Base-by-base conservation (phyloP, 2,329 filamentous ascomycete genomes). In the Monilinia aucupariae region DNA sequence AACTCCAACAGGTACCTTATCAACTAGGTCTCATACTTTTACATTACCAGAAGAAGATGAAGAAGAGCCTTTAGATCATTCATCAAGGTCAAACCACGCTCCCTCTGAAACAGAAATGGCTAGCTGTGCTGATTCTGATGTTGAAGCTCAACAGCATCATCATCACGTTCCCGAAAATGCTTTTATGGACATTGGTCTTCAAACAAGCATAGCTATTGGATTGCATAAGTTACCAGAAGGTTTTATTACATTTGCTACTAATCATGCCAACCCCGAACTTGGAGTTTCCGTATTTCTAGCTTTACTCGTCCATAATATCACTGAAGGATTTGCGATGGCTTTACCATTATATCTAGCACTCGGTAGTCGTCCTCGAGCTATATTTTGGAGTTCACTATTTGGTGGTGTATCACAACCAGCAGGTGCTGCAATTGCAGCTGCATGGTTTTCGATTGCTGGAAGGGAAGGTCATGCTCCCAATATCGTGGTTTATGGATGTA, bases 291-390 rank as follows among this genome's bases (percentile, higher is more conserved):
- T 99, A 61, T 99, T 99, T 77, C 84, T 97, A 75, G 93, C 94
- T 0, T 83, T 99, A 9, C 96, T 96, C 73, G 93, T 99, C 64
- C 94, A 99, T 81, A 99, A 97, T 77, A 96, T 99, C 71, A 92
- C 91, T 34, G 94, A 99, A 78, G 94, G 94, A 1, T 97, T 97
- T 74, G 91, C 92, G 66, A 89, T 99, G 82, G 91, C 92, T 0
- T 78, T 99, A 0, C 94, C 94, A 0, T 81, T 99, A 0, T 99
- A 96, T 76, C 89, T 99, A 71, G 94, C 94, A 1, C 84, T 97
- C 39, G 84, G 88, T 66, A 93, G 87, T 64, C 88, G 92, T 52
- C 78, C 85, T 73, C 88, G 87, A 70, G 93, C 94, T 22, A 94
- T 97, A 78, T 76, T 89, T 64, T 96, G 91, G 86, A 88, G 90